Base-by-base conservation (phyloP, 1,139 yeast species). In the Yarrowia galli region DNA sequence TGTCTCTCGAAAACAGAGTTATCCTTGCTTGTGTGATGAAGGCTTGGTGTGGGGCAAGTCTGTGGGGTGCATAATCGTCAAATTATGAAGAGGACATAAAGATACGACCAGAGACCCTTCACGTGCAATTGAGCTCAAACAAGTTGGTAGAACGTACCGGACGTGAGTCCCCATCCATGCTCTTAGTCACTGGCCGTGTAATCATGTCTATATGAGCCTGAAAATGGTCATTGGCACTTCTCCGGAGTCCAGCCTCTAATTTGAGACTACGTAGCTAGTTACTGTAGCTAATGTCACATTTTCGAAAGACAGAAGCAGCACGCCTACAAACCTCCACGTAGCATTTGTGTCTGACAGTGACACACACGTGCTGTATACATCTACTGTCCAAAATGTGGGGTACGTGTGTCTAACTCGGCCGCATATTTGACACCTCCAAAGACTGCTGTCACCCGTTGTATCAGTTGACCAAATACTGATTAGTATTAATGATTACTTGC, bases 61-160 rank as follows among this genome's bases (percentile, higher is more conserved):
- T 32, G 54, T 32, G 54, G 54, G 54, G 60, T 51, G 58, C 58
- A 35, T 51, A 51, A 51, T 51, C 58, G 25, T n/a, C 13, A 51
- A 35, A 35, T 9, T 10, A 20, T 28, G 5, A 51, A 32, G 4
- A 10, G 13, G 22, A 8, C 18, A 7, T 12, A 10, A 13, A 9
- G 25, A 20, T 3, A 49, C 36, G 22, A 2, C 23, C 15, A 6
- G 15, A 15, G 28, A 18, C 35, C 9, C 20, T 51, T 51, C 58
- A 51, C 58, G 35, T 35, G 58, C 13, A 15, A 13, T 35, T 51
- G 58, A 16, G 42, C 35, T 51, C 28, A 23, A 8, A 7, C 16
- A 8, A 42, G 10, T 9, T 12, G 15, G 12, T 7, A 18, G 18
- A 42, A 42, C 23, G 10, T n/a, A n/a, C n/a, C n/a, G n/a, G n/a